Base-by-base conservation (phyloP, 2,329 filamentous ascomycete genomes). In the Stagonosporopsis chrysanthemi region DNA sequence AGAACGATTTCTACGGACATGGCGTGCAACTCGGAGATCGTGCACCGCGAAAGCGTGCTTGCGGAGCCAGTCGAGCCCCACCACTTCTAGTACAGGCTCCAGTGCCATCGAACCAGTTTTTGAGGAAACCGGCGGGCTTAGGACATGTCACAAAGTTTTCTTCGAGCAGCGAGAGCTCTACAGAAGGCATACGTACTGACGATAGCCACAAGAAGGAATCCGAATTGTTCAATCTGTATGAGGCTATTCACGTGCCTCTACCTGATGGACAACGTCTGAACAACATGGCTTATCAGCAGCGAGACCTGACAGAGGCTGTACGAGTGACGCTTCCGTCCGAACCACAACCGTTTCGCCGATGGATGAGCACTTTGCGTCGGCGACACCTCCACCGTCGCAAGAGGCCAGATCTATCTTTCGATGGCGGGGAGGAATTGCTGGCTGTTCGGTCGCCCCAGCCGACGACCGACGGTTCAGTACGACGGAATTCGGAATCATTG, bases 341-440 rank as follows among this genome's bases (percentile, higher is more conserved):
- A 39, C 60, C 64, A 14, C 69, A 71, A 7, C 86, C 88, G 2
- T 92, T 94, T 67, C 83, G 85, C 42, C 88, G 85, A 72, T 94
- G 90, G 90, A 85, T 93, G 76, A 88, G 81, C 61, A 89, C 84
- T 4, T 77, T 94, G 19, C 85, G 89, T 58, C 84, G 83, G 60
- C 84, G 84, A 67, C 84, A 77, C 52, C 64, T 68, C 22, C 66
- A 74, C 23, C 70, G 65, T 6, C 77, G 69, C 35, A 78, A 77
- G 56, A 73, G 74, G 8, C 65, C 70, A 45, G 76, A 77, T 28
- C 73, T 76, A 66, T 73, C 69, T 6, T 58, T 78, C 23, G 77
- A 79, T 51, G 70, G 60, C 7, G 42, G 53, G 0, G 58, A 66
- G 6, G 57, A 50, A 12, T 51, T 64, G 6, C 50, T 54, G 4